These are phyloP conservation scores for Voacanga thouarsii DNA, from an alignment of 257 asterid genomes.

Conservation along the genomic window DNA sequence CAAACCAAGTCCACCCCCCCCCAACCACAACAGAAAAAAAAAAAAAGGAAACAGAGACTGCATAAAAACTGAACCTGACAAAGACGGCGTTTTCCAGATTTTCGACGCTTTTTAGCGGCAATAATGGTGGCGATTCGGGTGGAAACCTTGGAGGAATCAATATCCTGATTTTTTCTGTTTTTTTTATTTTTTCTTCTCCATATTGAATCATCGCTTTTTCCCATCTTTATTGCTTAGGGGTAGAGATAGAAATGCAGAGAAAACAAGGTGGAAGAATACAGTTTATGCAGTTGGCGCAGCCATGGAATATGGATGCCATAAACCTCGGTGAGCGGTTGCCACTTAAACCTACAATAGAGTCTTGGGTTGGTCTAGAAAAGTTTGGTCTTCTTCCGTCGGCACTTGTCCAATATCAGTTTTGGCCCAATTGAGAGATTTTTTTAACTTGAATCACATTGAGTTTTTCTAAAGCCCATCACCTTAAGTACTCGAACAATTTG, in stretches of 20 bases:
- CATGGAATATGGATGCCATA: neutral
- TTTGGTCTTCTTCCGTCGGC: neutral
- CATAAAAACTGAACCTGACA: slow-evolving; percentile 36
- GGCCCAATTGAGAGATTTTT: neutral
- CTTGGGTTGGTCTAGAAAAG: neutral
- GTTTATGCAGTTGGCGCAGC: slow-evolving; percentile 12
- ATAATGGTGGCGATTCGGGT: slow-evolving; percentile 41
- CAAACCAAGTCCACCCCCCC: neutral
- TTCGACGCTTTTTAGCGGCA: slow-evolving; percentile 51
- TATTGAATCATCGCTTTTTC: slow-evolving; percentile 43
- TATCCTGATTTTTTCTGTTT: slow-evolving; percentile 26
- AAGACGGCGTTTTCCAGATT: slow-evolving; percentile 45
- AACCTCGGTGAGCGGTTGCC: neutral
- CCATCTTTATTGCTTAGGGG: slow-evolving; percentile 23
- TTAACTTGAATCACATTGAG: no score
- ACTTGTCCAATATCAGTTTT: neutral
- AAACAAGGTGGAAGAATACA: slow-evolving; percentile 14
- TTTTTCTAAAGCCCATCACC: no score
- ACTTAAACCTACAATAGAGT: neutral
- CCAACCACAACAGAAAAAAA: neutral
- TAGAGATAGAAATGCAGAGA: neutral
- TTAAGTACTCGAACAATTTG: no score
- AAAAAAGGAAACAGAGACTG: neutral
- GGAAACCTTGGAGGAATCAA: slow-evolving; percentile 28
- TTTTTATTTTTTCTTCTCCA: slow-evolving; percentile 33